Evolutionary conservation across 331 rosid genomes (phyloP).

Genomic region (Ulmus americana): DNA sequence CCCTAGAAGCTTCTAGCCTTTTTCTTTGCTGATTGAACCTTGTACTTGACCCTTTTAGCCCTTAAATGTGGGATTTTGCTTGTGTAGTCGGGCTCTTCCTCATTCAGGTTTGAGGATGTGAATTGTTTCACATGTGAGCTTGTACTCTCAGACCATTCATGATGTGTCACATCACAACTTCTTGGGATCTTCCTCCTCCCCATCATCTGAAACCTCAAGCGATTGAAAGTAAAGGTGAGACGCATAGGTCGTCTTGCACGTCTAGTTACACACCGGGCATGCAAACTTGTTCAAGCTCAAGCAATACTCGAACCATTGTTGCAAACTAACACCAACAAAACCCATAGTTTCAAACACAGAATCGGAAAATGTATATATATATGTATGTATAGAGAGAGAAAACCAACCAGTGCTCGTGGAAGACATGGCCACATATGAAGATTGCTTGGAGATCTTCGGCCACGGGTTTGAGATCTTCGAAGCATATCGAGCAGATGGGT

Average conservation of each 20-base stretch:
- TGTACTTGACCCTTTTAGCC: too few relatives aligned
- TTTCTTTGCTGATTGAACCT: too few relatives aligned
- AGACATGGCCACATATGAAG: slow-evolving; percentile 82
- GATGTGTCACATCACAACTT: background rate
- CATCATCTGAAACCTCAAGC: slow-evolving; percentile 44
- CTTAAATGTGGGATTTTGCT: too few relatives aligned
- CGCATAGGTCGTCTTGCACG: slow-evolving; percentile 47
- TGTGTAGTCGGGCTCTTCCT: too few relatives aligned
- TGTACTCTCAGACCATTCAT: too few relatives aligned
- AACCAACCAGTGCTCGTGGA: slow-evolving; percentile 79
- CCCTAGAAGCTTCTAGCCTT: too few relatives aligned
- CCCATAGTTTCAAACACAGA: background rate
- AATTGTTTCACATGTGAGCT: too few relatives aligned
- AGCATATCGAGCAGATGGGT: slow-evolving; percentile 81
- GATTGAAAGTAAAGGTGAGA: slow-evolving; percentile 81
- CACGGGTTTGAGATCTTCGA: slow-evolving; percentile 70
- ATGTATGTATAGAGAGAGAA: background rate
- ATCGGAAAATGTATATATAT: background rate
- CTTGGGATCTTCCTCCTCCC: slow-evolving; percentile 37
- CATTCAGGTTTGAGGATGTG: too few relatives aligned
- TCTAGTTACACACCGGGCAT: slow-evolving; percentile 86
- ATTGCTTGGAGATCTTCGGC: slow-evolving; percentile 78
- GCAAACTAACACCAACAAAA: slow-evolving; percentile 40
- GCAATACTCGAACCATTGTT: slow-evolving; percentile 90
- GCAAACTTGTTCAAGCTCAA: slow-evolving; percentile 51